Evolutionary conservation across 305 asterid species (phyloP), one percentile per base, ranked within the genome.

Genomic region (Rubia balearica): DNA sequence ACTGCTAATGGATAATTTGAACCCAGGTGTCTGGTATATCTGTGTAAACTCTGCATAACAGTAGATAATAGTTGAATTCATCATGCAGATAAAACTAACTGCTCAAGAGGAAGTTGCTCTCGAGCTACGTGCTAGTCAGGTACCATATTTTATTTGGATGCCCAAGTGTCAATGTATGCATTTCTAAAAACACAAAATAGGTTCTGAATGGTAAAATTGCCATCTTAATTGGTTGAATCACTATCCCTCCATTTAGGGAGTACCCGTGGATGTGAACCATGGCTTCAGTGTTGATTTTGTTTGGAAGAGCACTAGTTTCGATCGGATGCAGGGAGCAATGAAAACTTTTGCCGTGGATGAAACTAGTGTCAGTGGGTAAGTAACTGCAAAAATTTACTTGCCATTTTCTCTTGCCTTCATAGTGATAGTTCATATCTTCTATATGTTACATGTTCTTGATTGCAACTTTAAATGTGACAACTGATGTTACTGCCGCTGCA

Each of bases 91-190:
- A 82, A 95, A 95, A 83, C 78, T 95, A 78, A 95, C 97, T 76
- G 96, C 98, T 49, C 98, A 89, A 81, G 99, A 92, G 87, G 99
- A 95, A 86, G 99, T 95, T 81, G 99, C 96, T 33, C 99, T 95
- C 69, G 99, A 95, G 83, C 97, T 95, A 81, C 96, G 98, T 78
- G 96, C 91, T 46, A 86, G 96, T 82, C 98, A 90, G 98, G 98
- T 92, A 78, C 55, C 16, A 55, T 53, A 63, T 17, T 70, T 67
- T 68, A 42, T 67, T 59, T 41, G 41, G 67, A 14, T 45, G 16
- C 5, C 3, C 30, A 41, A 5, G 3, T 41, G 48, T 70, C 24
- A 38, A 21, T 5, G 61, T 56, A 41, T 65, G 67, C 40, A 33
- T 68, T 72, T 3, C 17, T 0, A 7, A 12, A 22, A 40, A 40